Conservation (phyloP, 1,284 basidiomycete species). For the Neotropicomus parvogracilis region DNA sequence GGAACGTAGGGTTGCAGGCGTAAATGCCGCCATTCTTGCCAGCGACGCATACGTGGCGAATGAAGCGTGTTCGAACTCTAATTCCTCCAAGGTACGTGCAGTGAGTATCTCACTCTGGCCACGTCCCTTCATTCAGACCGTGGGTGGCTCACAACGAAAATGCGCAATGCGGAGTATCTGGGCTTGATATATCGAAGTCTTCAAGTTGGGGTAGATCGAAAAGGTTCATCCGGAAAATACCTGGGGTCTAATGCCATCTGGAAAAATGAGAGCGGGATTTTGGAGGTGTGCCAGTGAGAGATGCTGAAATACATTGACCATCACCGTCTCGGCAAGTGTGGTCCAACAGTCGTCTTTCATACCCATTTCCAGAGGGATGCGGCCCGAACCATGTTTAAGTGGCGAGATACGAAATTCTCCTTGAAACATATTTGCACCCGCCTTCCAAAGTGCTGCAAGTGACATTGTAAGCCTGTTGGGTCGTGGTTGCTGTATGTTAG, state of each 20-base stretch:
- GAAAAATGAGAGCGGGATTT: neutral
- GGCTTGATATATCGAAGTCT: slow-evolving; percentile 1
- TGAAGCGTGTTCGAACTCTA: neutral
- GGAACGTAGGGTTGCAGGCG: neutral
- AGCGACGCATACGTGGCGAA: neutral
- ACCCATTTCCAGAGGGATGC: slow-evolving; percentile 2
- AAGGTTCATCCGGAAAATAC: slow-evolving; percentile 1
- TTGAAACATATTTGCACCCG: neutral
- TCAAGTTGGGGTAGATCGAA: slow-evolving; percentile 1
- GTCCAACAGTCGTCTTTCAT: neutral
- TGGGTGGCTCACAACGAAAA: neutral
- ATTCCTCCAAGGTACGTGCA: slow-evolving; percentile 1
- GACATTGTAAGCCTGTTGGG: too few species aligned
- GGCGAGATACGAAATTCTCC: neutral
- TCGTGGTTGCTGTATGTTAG: slow-evolving; percentile 4
- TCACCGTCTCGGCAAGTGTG: neutral
- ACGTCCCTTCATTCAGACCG: slow-evolving; percentile 2
- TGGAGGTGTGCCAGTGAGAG: neutral
- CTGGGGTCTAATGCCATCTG: neutral
- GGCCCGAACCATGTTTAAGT: neutral
- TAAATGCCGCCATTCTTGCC: neutral
- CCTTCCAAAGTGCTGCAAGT: neutral
- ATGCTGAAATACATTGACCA: neutral
- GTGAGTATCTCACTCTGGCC: neutral
- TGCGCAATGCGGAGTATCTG: neutral